Base-by-base conservation (phyloP, 1,139 yeast species). In the Candida gigantensis region DNA sequence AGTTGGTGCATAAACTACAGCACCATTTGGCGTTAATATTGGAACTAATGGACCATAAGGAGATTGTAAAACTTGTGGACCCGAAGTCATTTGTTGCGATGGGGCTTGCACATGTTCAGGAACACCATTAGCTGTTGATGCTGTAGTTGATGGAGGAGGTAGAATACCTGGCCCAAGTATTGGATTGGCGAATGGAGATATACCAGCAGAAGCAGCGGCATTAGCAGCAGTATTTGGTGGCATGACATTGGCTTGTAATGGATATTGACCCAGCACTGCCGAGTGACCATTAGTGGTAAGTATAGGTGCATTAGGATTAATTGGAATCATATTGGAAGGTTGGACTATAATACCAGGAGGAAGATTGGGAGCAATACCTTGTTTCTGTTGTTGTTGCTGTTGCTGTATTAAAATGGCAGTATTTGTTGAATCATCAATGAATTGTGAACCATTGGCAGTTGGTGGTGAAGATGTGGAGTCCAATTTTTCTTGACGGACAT, bases 21-120 rank as follows among this genome's bases (percentile, higher is more conserved):
- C 49, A 10, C 45, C 49, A 5, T 44, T 34, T 27, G 41, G 46
- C 2, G 69, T 65, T 41, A 64, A 69, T 15, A 65, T 45, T 24
- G 62, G 60, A 2, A 68, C 67, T 29, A 67, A 41, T 6, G 68
- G 65, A 1, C 68, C 69, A 43, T 62, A 65, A 6, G 67, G 67
- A 5, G 65, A 55, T 35, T 61, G 68, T 24, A 62, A 35, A 11
- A 45, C 41, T 14, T 39, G 35, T 7, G 40, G 36, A 2, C 13
- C 13, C 13, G 37, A 26, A 5, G 37, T 27, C 26, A 36, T 17
- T 37, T 28, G 34, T 11, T 32, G 18, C 5, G 30, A 40, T 18
- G 28, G 35, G 12, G 33, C 23, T 10, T 23, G 24, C 6, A 21
- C 7, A 6, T 13, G 3, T 20, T 29, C 5, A 10, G 24, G n/a